A percentile compares a stretch with the other conserved stretches of the same genome.
Conservation (phyloP, 192 early-diverging fungal species). For the Pilobolus umbonatus region DNA sequence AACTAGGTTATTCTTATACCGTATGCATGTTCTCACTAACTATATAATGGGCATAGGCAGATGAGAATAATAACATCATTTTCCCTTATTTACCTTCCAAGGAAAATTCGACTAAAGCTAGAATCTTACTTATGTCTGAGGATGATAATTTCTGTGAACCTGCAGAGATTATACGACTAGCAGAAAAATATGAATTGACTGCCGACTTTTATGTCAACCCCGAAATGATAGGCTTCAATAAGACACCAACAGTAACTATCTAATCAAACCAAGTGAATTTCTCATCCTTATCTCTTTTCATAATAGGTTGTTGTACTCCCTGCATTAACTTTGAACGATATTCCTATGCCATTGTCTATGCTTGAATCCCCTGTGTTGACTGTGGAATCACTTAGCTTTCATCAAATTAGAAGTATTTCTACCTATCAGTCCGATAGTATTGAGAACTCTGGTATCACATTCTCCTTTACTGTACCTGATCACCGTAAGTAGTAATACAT, state of each 20-base stretch:
- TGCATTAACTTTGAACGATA: conserved; percentile 3
- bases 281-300: not conserved
- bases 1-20: not conserved
- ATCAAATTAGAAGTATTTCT: conserved; percentile 14
- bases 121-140: conserved; percentile 23
- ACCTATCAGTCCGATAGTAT: conserved; percentile 19
- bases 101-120: not conserved
- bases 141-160: conserved; percentile 35
- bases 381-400: conserved; percentile 12
- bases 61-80: conserved; percentile 34
- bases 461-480: conserved; percentile 36
- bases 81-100: conserved; percentile 33
- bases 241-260: conserved; percentile 29
- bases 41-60: conserved; percentile 29
- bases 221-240: conserved; percentile 33
- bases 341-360: conserved; percentile 27
- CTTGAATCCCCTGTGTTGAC: conserved; percentile 35
- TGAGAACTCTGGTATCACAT: conserved; percentile 19
- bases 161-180: conserved; percentile 10
- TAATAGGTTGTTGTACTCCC: conserved; percentile 23
- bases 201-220: conserved; percentile 36
- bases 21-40: too few species aligned
- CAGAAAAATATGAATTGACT: conserved; percentile 34
- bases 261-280: not conserved
- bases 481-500: conserved; percentile 12